Evolutionary conservation across 148 eudicot species (phyloP), one percentile per base, ranked within the genome.

Genomic region (Euryodendron excelsum): DNA sequence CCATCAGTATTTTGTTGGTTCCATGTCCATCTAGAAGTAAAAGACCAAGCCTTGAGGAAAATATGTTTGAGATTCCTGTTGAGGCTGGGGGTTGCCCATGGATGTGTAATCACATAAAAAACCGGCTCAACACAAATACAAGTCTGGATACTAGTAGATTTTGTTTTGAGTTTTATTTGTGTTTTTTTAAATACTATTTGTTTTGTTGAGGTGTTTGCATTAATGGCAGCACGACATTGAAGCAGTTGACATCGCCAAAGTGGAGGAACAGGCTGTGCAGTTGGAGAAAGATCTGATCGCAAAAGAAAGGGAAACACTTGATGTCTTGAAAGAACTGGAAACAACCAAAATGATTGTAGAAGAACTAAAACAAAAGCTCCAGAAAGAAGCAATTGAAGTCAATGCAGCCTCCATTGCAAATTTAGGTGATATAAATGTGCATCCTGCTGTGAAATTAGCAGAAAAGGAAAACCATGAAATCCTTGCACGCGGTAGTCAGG

Each of bases 311-410:
- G 98, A 94, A 63, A 92, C 97, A 6, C 84, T 92, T 30, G 83
- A 88, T 77, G 97, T 96, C 77, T 79, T 96, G 62, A 96, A 93
- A 80, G 98, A 96, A 80, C 94, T 96, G 14, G 97, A 96, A 84
- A 85, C 81, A 8, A 91, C 98, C 15, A 96, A 96, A 85, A 69
- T 78, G 74, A 76, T 83, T 8, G 91, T 96, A 3, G 98, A 96
- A 85, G 89, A 91, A 61, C 90, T 96, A n/a, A 96, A 88, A 79
- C 81, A 79, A 6, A 92, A 89, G 85, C 78, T 96, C 78, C 97
- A 86, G 52, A 86, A 82, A 47, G 92, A 89, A 87, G 87, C 92
- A 75, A 74, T 79, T 60, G 87, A 87, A 60, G 81, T 80, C 44
- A 78, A 77, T 56, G 81, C 79, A 13, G 83, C 84, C 31, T 65